phyloP scores from a whole-genome alignment of 768 basidiomycete genomes.

The Obba rivulosa region DNA sequence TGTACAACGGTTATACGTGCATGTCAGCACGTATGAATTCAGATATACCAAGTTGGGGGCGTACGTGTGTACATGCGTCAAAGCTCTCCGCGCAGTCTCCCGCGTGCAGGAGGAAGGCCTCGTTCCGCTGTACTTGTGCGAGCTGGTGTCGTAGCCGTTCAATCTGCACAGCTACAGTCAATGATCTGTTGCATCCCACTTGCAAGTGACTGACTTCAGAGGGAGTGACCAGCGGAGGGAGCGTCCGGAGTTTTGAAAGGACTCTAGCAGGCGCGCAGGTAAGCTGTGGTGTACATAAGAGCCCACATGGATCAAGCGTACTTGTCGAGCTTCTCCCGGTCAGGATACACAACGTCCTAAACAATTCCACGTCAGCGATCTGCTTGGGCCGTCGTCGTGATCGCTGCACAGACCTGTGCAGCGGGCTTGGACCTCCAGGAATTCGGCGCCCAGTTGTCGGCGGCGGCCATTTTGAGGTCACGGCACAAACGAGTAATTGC shows the following conservation, averaged over 20 bases:
- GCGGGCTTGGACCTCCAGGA: slow-evolving; percentile 78
- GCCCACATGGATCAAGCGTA: slow-evolving; percentile 1
- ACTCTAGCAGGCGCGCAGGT: slow-evolving; percentile 41
- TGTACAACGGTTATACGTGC: slow-evolving; percentile 21
- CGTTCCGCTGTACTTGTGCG: slow-evolving; percentile 71
- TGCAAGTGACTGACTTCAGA: slow-evolving; percentile 64
- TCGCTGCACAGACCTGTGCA: slow-evolving; percentile 54
- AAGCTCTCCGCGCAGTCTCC: slow-evolving; percentile 98
- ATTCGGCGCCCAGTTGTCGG: slow-evolving; percentile 55
- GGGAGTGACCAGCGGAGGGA: slow-evolving; percentile 91
- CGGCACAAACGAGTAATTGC: too few species aligned
- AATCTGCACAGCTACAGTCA: slow-evolving; percentile 40
- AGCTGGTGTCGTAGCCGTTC: slow-evolving; percentile 81
- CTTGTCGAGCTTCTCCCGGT: slow-evolving; percentile 58
- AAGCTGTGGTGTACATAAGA: background rate
- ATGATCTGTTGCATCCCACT: slow-evolving; percentile 21
- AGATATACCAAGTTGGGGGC: slow-evolving; percentile 1
- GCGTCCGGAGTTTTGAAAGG: slow-evolving; percentile 63
- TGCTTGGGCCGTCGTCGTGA: background rate
- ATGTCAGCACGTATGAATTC: slow-evolving; percentile 13
- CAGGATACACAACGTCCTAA: slow-evolving; percentile 69
- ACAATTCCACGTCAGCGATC: background rate
- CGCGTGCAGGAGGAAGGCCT: slow-evolving; percentile 93
- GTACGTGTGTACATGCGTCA: slow-evolving; percentile 80
- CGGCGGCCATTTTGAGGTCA: background rate